Base-by-base conservation (phyloP, 805 yeast species). In the Pichia scutulata region DNA sequence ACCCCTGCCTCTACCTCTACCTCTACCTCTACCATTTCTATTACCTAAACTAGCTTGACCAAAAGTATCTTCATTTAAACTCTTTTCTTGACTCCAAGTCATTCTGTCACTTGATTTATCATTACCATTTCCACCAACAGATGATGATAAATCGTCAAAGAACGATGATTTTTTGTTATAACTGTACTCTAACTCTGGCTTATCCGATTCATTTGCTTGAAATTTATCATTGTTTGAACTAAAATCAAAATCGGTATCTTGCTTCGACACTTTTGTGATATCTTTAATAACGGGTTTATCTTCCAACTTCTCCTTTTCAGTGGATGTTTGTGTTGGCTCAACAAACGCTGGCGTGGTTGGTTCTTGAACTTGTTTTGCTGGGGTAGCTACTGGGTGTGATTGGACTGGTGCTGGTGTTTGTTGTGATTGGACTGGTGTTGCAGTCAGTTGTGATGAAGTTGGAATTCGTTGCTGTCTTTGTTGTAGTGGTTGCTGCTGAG, bases 91-190 rank as follows among this genome's bases (percentile, higher is more conserved):
- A 44, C 76, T 70, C 82, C 95, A 84, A 60, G 81, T 76, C 78
- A 80, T 71, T 55, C 68, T 60, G 23, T 64, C 67, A 26, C 64
- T 65, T 9, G 65, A 61, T 24, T 68, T 61, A 45, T 75, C 75
- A 7, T 16, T 33, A 4, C 8, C 37, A 33, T 25, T 25, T 7
- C 19, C 8, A 48, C 75, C 77, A 39, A 82, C 73, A 4, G 89
- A 82, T 12, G 89, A 78, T 12, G 95, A 85, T 51, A 92, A 79
- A 54, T 78, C 80, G 68, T 93, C 98, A 62, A 92, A 92, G 67
- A 93, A 92, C 1, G 97, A 89, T 14, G 89, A 79, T 60, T 78
- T 77, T 66, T 83, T 89, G 70, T 89, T 78, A 71, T 93, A 93
- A 25, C 65, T 69, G 23, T 63, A 67, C 18, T 53, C 64, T 10